Conservation (phyloP, 306 rosid genomes). For the Ziziphus jujuba region DNA sequence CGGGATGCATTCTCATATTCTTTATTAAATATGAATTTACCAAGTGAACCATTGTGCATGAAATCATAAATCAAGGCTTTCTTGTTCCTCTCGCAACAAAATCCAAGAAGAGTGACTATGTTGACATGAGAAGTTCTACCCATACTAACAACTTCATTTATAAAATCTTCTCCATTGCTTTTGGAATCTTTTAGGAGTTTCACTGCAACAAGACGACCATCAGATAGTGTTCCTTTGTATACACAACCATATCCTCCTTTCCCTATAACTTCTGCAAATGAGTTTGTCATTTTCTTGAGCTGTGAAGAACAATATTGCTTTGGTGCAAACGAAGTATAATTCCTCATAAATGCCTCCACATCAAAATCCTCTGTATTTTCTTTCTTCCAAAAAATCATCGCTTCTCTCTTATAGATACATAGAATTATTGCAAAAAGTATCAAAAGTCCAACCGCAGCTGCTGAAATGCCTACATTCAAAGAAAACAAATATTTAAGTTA, state of each 20-base stretch:
- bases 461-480: neutral
- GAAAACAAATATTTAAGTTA: no score
- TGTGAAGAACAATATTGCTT: slow-evolving; percentile 21
- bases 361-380: neutral
- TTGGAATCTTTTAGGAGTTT: slow-evolving; percentile 27
- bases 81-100: no score
- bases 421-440: no score
- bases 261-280: no score
- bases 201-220: slow-evolving; percentile 38
- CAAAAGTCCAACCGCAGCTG: neutral
- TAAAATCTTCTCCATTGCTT: slow-evolving; percentile 42
- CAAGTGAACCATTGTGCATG: slow-evolving; percentile 46
- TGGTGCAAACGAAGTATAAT: slow-evolving; percentile 9
- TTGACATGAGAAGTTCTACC: slow-evolving; percentile 42
- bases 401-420: neutral
- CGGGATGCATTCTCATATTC: slow-evolving; percentile 12
- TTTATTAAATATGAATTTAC: slow-evolving; percentile 20
- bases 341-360: slow-evolving; percentile 9
- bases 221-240: slow-evolving; percentile 5
- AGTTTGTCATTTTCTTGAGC: no score
- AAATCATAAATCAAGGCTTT: no score
- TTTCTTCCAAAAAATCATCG: neutral
- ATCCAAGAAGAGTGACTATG: slow-evolving; percentile 40
- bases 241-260: no score
- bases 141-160: slow-evolving; percentile 48